Base-by-base conservation (phyloP, 352 stramenopile species). In the Ophiocytium majus region DNA sequence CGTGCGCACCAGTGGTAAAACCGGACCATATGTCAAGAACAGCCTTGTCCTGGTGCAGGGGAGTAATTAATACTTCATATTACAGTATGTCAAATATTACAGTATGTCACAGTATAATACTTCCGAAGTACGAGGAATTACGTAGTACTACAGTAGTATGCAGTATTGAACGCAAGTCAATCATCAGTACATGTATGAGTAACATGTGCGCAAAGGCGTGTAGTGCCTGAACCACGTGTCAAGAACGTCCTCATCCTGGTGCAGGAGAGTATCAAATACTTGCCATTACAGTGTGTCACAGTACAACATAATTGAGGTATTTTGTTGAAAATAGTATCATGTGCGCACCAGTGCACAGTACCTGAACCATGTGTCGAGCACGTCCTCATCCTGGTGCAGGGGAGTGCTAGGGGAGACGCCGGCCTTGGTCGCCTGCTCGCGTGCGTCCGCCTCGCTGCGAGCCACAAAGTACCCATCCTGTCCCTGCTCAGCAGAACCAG, bases 171-270 rank as follows among this genome's bases (percentile, higher is more conserved):
- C 19, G 17, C 28, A 66, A 19, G 19, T 66, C 19, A 66, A 66
- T 23, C 57, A 66, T 23, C 17, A 19, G 19, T 19, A 66, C 17
- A 19, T 19, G 17, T 23, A 66, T 28, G 28, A 66, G 57, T 28
- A 66, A 66, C 17, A 66, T n/a, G n/a, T n/a, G n/a, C n/a, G n/a
- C n/a, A n/a, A n/a, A n/a, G n/a, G n/a, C n/a, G n/a, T n/a, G n/a
- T n/a, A n/a, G n/a, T n/a, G n/a, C 78, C 93, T 98, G 85, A 99
- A 98, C 97, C 97, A 99, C 66, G 97, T 99, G 90, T 99, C 97
- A 0, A 99, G 92, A 32, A 99, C 97, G 89, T 99, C 97, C 82
- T 98, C 95, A 83, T 99, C 97, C 91, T 99, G 95, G 80, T 97
- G 92, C 35, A 99, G 89, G 31, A 93, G 89, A 49, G 75, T 81